Base-by-base conservation (phyloP, 495 filamentous ascomycete species). In the Talaromyces wortmannii region DNA sequence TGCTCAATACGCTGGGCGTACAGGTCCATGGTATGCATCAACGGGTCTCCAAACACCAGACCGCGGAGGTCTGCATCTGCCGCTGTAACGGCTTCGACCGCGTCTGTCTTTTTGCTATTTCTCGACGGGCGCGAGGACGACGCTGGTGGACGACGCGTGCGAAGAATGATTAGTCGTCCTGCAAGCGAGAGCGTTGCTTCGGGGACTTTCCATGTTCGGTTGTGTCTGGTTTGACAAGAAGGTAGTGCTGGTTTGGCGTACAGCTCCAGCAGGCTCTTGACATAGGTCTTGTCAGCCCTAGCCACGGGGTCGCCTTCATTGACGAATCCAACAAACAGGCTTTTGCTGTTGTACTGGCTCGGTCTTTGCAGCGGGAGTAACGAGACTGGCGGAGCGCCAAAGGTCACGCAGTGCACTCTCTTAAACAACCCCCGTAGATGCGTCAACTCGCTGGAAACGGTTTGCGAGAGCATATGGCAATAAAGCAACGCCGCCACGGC, bases 261-360 rank as follows among this genome's bases (percentile, higher is more conserved):
- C 1, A 94, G 75, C 55, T 86, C 83, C 8, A 91, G 70, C 29
- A 95, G 74, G 13, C 82, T 85, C 45, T 78, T 73, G 8, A 92
- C 75, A 58, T 91, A 91, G 0, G 79, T 78, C 65, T 81, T 87
- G 61, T 92, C 89, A 0, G 89, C 89, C 16, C 90, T 68, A 2
- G 83, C 71, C 0, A 95, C 88, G 0, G 88, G 89, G 57, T 95
- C 90, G 4, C 90, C 90, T 60, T 95, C 89, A 61, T 94, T 95
- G 57, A 91, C 71, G 62, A 95, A 90, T 15, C 80, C 82, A 31
- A 87, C 70, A 66, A 94, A 94, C 3, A 90, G 60, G 23, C 80
- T 89, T 56, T 86, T 88, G 17, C 74, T 70, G 31, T 80, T 63
- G 0, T 69, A 61, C n/a, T 67, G 66, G 2, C 57, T 49, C 0